Evolutionary conservation across 768 basidiomycete species (phyloP), one percentile per base, ranked within the genome.

Genomic region (Macrolepiota albuminosa): DNA sequence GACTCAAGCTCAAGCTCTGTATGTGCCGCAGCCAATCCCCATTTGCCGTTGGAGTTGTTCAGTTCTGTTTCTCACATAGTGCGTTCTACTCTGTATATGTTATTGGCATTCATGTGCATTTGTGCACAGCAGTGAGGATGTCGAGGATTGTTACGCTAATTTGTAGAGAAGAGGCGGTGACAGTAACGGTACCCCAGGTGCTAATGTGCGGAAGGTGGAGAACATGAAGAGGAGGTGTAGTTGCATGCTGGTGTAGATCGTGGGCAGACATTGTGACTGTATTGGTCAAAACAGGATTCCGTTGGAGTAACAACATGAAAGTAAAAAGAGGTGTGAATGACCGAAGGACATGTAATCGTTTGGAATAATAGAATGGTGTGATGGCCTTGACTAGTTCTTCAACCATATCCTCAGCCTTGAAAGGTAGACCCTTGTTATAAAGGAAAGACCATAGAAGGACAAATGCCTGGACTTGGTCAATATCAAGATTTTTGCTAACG

Each of bases 401-500:
- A 10, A 79, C 76, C 65, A 87, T 72, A 39, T 78, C 70, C 47
- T 76, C 78, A 0, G 81, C 73, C 24, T 70, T 72, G 13, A 81
- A 68, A 10, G 86, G 85, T 8, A 90, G 75, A 4, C 89, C 89
- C 69, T 87, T 82, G 69, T 93, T 89, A 73, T 88, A 88, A 9
- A 91, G 75, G 67, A 90, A 95, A 0, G 89, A 87, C 13, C 88
- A 84, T 24, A 93, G 75, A 6, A 95, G 79, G 4, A 88, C 74
- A 46, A 89, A 78, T 0, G 92, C 86, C n/a, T 88, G 84, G 1
- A 93, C 76, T 66, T 95, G 84, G 73, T 95, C 92, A 26, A 96
- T 85, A 33, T 83, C 76, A 70, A 93, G 87, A 60, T 79, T 80
- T 46, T 78, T 70, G 73, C 93, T 91, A 64, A 97, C 82, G 51